phyloP scores from a whole-genome alignment of 805 yeast species.

The Saturnispora diversa region DNA sequence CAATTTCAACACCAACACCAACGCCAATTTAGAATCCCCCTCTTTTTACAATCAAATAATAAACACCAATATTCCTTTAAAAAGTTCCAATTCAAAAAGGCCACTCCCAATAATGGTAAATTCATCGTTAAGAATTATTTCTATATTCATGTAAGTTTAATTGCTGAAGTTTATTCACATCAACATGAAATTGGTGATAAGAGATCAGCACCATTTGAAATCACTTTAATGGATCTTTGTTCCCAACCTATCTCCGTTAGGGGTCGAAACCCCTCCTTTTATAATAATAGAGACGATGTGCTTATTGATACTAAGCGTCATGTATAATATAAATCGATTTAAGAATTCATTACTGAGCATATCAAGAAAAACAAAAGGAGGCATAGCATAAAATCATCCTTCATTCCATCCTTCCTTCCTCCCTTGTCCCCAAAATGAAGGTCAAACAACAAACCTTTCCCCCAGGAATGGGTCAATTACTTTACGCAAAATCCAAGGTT shows the following conservation, averaged over 20 bases:
- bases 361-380: too few relatives aligned
- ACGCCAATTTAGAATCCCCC: neutral
- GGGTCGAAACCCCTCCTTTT: constrained; percentile 57
- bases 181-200: neutral
- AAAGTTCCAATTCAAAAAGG: constrained; percentile 41
- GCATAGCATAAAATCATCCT: too few relatives aligned
- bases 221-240: constrained; percentile 13
- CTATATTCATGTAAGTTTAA: constrained; percentile 24
- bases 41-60: neutral
- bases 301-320: too few relatives aligned
- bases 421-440: neutral
- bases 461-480: constrained; percentile 38
- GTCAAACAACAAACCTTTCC: constrained; percentile 16
- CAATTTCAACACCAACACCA: too few relatives aligned
- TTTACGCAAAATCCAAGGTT: constrained; percentile 59
- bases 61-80: constrained; percentile 21
- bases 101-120: constrained; percentile 47
- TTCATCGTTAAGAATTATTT: constrained; percentile 38
- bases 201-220: neutral
- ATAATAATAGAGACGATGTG: constrained; percentile 44
- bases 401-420: neutral
- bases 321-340: too few relatives aligned
- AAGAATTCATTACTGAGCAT: too few relatives aligned
- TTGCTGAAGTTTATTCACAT: constrained; percentile 8
- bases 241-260: constrained; percentile 46